Evolutionary conservation across 768 basidiomycete genomes (phyloP).

Genomic region (Auricularia auricula-judae): DNA sequence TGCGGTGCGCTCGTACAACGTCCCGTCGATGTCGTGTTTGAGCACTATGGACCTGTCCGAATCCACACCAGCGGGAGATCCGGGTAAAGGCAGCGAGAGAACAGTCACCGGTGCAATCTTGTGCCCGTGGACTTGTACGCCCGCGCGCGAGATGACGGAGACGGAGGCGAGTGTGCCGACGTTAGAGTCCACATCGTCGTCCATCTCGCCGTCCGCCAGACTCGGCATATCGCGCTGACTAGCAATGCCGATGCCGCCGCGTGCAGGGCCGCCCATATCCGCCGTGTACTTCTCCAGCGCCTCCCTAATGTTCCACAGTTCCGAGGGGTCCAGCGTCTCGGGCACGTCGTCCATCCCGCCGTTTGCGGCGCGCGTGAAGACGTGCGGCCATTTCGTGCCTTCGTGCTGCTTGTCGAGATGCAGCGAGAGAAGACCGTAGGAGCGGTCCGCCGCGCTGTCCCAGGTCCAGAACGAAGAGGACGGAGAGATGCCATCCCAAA

Average conservation of each 20-base stretch:
- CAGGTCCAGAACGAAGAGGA: conserved; percentile 89
- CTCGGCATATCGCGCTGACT: conserved; percentile 59
- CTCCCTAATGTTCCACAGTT: conserved; percentile 69
- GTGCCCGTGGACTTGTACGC: conserved; percentile 16
- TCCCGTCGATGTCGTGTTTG: conserved; percentile 67
- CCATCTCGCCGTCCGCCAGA: conserved; percentile 79
- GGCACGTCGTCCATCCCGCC: conserved; percentile 47
- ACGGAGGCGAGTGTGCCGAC: conserved; percentile 55
- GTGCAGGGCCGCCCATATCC: conserved; percentile 44
- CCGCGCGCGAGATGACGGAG: conserved; percentile 30
- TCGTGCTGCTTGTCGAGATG: conserved; percentile 82
- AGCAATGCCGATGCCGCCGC: conserved; percentile 44
- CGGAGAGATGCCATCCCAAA: conserved; percentile 75
- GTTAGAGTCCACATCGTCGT: conserved; percentile 74
- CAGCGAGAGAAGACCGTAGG: conserved; percentile 55
- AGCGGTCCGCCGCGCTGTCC: conserved; percentile 49
- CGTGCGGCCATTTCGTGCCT: conserved; percentile 75
- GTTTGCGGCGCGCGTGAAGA: conserved; percentile 48
- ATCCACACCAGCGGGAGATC: conserved; percentile 14
- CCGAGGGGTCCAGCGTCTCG: conserved; percentile 81
- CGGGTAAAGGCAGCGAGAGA: conserved; percentile 66
- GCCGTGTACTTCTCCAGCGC: conserved; percentile 79
- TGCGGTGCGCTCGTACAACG: conserved; percentile 12
- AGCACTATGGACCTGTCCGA: conserved; percentile 36
- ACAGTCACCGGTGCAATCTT: conserved; percentile 32